phyloP scores from a whole-genome alignment of 2,329 filamentous ascomycete species.

The Sphaerulina vaccinii region DNA sequence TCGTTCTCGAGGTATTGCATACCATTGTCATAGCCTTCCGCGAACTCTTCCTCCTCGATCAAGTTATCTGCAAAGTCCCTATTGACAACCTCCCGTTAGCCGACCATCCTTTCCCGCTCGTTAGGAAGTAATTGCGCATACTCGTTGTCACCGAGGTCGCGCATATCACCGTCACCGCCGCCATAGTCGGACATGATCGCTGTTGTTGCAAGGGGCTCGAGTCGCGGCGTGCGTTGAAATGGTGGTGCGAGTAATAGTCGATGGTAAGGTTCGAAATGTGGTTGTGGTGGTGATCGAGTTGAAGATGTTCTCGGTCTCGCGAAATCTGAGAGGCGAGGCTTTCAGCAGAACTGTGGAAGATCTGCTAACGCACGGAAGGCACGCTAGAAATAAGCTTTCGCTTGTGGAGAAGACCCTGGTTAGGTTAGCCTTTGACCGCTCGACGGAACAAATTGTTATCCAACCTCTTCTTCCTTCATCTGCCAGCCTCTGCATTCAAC shows the following conservation, averaged over 20 bases:
- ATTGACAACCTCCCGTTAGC: constrained; percentile 3
- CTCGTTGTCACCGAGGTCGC: constrained; percentile 38
- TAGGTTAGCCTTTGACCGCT: too few relatives aligned
- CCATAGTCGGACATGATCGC: constrained; percentile 48
- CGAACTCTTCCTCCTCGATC: constrained; percentile 52
- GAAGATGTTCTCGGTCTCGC: too few relatives aligned
- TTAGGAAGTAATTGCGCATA: constrained; percentile 19
- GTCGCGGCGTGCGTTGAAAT: background rate
- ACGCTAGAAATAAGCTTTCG: background rate
- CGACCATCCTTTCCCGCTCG: background rate
- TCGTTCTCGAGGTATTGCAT: too few relatives aligned
- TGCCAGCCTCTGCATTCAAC: background rate
- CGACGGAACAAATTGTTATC: background rate
- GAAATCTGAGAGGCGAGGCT: too few relatives aligned
- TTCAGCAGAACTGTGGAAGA: too few relatives aligned
- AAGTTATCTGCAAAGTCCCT: constrained; percentile 41
- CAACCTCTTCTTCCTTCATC: background rate
- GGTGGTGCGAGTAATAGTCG: background rate
- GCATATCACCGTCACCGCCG: constrained; percentile 41
- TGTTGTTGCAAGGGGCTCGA: background rate
- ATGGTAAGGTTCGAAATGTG: background rate
- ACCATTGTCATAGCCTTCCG: constrained; percentile 50
- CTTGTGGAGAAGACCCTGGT: background rate
- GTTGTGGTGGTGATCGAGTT: background rate
- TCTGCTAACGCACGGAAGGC: background rate